Conservation (phyloP, 257 asterid genomes). For the Pogostemon cablin region DNA sequence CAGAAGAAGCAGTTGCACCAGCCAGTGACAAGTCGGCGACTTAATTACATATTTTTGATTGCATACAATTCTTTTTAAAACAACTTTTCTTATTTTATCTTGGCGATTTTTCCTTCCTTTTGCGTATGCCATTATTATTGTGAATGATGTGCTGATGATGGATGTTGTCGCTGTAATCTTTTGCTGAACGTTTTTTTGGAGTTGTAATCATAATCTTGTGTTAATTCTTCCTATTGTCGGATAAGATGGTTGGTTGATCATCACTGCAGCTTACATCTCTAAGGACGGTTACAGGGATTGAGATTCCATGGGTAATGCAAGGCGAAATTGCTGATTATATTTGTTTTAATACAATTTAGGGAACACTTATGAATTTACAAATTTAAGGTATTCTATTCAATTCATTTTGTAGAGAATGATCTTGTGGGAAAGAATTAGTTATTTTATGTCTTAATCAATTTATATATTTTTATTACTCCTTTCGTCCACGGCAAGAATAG, state of each 20-base stretch:
- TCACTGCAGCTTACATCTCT: neutral
- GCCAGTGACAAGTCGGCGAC: conserved; percentile 42
- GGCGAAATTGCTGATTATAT: no score
- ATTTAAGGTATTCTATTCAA: no score
- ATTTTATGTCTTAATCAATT: no score
- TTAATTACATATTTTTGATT: conserved; percentile 31
- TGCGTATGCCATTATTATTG: conserved; percentile 30
- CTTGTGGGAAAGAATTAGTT: no score
- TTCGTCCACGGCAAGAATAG: no score
- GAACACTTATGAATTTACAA: no score
- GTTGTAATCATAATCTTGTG: conserved; percentile 23
- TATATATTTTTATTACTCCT: no score
- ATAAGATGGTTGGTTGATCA: neutral
- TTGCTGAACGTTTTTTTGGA: conserved; percentile 30
- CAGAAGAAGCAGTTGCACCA: conserved; percentile 49
- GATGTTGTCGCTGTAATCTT: conserved; percentile 31
- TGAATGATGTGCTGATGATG: conserved; percentile 15
- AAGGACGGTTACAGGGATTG: neutral
- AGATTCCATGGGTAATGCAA: neutral
- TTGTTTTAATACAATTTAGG: no score
- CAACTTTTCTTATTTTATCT: conserved; percentile 6
- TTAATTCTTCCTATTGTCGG: neutral
- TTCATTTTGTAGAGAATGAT: no score
- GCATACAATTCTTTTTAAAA: conserved; percentile 13
- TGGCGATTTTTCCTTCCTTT: conserved; percentile 3